Evolutionary conservation across 2,329 filamentous ascomycete genomes (phyloP).

Genomic region (Sarocladium kiliense): DNA sequence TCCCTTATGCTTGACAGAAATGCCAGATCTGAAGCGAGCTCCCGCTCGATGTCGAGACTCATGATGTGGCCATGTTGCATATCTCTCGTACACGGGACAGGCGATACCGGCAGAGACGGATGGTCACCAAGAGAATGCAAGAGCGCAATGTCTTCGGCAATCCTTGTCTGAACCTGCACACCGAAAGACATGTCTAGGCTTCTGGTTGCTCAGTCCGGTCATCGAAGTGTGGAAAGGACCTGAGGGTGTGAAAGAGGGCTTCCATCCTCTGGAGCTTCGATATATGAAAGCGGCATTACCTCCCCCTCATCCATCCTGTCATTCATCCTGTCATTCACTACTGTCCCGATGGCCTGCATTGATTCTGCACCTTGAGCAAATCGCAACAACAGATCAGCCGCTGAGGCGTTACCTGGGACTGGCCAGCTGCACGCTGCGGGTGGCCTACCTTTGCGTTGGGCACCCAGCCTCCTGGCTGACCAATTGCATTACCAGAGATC

Average conservation of each 20-base stretch:
- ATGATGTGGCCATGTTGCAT: background rate
- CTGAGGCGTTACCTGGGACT: background rate
- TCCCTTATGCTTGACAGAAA: conserved; percentile 16
- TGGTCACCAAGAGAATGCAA: conserved; percentile 9
- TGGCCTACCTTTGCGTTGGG: conserved; percentile 16
- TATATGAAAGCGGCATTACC: too few species aligned
- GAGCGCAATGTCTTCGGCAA: conserved; percentile 15
- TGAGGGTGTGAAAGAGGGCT: too few species aligned
- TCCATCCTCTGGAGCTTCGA: too few species aligned
- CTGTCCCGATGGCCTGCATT: too few species aligned
- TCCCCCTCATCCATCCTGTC: too few species aligned
- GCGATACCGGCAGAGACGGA: background rate
- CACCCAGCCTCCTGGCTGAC: conserved; percentile 7
- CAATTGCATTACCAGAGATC: conserved; percentile 1
- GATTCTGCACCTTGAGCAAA: background rate
- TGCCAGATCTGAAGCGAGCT: conserved; percentile 14
- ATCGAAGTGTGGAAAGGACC: too few species aligned
- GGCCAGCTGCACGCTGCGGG: conserved; percentile 11
- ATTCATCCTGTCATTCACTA: too few species aligned
- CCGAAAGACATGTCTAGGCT: background rate
- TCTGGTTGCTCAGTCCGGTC: too few species aligned
- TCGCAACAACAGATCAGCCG: background rate
- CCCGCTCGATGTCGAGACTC: conserved; percentile 10
- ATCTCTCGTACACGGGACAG: background rate
- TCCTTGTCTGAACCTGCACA: background rate